A percentile compares a stretch with the other conserved stretches of the same genome.
phyloP scores from a whole-genome alignment of 768 basidiomycete species.

The Suillus lakei region DNA sequence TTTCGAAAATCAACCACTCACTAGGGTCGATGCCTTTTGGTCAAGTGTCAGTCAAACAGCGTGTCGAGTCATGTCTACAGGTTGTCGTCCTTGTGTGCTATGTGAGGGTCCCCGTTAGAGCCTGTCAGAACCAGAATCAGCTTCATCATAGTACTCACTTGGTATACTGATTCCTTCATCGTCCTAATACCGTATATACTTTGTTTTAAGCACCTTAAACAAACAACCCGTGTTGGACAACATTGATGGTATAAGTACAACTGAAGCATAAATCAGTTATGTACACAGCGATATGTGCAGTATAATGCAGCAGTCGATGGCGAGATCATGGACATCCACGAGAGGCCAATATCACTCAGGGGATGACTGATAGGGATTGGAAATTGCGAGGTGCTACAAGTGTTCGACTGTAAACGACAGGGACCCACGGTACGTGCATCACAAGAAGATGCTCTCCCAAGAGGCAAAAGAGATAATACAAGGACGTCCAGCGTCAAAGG shows the following conservation, averaged over 20 bases:
- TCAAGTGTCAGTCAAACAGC: neutral
- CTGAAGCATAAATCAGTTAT: neutral
- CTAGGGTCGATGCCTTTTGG: no score
- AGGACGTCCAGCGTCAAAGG: constrained; percentile 46
- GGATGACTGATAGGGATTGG: neutral
- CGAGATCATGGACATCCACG: neutral
- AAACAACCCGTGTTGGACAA: neutral
- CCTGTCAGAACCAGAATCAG: neutral
- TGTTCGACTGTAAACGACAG: neutral
- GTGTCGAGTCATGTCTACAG: neutral
- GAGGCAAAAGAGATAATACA: neutral
- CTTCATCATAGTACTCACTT: neutral
- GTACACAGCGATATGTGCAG: constrained; percentile 1
- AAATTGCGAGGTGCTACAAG: neutral
- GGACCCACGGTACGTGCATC: neutral
- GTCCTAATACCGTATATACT: neutral
- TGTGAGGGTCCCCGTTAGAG: neutral
- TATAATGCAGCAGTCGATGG: neutral
- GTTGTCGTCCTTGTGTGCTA: neutral
- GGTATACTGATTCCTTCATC: neutral
- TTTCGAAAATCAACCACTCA: neutral
- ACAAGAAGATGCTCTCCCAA: neutral
- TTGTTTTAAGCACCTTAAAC: neutral
- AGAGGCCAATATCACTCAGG: neutral
- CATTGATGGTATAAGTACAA: constrained; percentile 1